Conservation (phyloP, 2,329 filamentous ascomycete genomes). For the Clonostachys rosea region DNA sequence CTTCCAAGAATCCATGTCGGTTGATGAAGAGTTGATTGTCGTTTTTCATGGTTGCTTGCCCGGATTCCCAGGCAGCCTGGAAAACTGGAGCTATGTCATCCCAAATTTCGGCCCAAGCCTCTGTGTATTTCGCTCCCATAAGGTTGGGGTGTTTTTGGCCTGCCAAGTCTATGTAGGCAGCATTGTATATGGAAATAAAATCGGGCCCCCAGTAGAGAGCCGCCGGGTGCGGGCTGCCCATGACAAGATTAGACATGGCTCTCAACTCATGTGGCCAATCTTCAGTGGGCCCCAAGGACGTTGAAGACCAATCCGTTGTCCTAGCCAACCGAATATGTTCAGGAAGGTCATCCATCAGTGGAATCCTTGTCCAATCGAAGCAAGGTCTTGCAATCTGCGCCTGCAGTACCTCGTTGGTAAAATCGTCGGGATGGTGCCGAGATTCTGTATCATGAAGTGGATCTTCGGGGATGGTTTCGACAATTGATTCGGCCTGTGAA, state of each 20-base stretch:
- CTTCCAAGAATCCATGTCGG: conserved; percentile 67
- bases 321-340: conserved; percentile 70
- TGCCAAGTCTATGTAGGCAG: conserved; percentile 66
- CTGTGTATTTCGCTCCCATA: conserved; percentile 68
- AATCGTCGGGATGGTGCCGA: conserved; percentile 28
- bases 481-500: conserved; percentile 2
- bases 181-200: conserved; percentile 66
- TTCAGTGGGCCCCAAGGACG: conserved; percentile 71
- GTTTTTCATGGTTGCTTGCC: conserved; percentile 79
- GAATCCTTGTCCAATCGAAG: conserved; percentile 79
- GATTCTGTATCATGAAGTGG: neutral
- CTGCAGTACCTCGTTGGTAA: conserved; percentile 33
- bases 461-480: neutral
- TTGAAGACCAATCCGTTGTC: conserved; percentile 68
- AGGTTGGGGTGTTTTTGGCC: conserved; percentile 72
- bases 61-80: conserved; percentile 59
- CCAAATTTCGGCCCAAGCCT: conserved; percentile 74
- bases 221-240: conserved; percentile 71
- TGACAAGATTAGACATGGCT: conserved; percentile 76
- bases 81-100: conserved; percentile 65
- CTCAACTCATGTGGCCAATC: conserved; percentile 68
- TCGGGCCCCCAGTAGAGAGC: conserved; percentile 79
- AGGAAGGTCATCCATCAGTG: conserved; percentile 57
- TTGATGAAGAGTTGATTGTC: conserved; percentile 73
- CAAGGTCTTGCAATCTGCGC: conserved; percentile 37